Evolutionary conservation across 129 eudicot genomes (phyloP), one percentile per base, ranked within the genome.

Genomic region (Tanacetum coccineum): DNA sequence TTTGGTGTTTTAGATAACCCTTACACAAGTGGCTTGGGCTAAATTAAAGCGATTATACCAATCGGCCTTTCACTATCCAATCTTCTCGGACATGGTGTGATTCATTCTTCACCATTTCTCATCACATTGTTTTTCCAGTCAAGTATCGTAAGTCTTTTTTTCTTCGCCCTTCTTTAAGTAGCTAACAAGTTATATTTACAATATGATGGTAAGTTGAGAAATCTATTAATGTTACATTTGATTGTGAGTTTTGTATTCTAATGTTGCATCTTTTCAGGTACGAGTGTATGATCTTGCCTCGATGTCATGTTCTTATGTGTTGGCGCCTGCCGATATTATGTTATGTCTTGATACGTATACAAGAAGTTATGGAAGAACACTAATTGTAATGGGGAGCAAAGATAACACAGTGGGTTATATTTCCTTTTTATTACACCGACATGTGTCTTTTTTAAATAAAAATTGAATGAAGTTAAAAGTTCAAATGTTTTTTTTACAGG

Each of bases 271-370:
- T 20, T 21, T 82, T 64, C 78, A 87, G 97, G 95, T 93, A 14
- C 84, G 95, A 62, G 95, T 88, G 64, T 93, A 93, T 79, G 98
- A 93, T 78, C 83, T 93, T 72, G 80, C 82, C 49, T 86, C 96
- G 21, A 86, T 93, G 96, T 93, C 96, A 25, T 93, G 96, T 66
- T 86, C 92, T 42, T 88, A 88, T 75, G 96, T 93, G n/a, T n/a
- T n/a, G n/a, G n/a, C n/a, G n/a, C n/a, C n/a, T n/a, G n/a, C n/a
- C n/a, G 87, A 89, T 79, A 80, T 86, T 60, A 80, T 93, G 50
- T 64, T 88, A 15, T 86, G 95, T 78, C 84, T 93, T 52, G 96
- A 93, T 48, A 93, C 98, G 9, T 86, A 91, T 73, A 76, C 81
- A 15, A 68, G 89, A 44, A 73, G 76, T 71, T 84, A 89, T 63